Evolutionary conservation across 169 alveolate genomes (phyloP).

Genomic region (Eimeria acervulina): DNA sequence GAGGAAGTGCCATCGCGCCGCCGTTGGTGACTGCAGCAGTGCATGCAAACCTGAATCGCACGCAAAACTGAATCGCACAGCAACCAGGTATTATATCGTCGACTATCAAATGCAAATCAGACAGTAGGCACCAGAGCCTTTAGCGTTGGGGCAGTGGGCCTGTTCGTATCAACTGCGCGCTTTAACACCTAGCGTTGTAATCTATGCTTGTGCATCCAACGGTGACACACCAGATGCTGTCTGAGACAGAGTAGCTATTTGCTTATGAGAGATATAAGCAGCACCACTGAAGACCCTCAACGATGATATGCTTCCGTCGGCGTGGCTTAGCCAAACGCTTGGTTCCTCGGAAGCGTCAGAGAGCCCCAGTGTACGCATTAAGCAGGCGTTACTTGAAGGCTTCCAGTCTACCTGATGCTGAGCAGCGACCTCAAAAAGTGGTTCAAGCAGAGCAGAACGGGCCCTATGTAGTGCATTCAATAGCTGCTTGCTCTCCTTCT

Average conservation of each 20-base stretch:
- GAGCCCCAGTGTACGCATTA: neutral
- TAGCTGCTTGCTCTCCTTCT: constrained; percentile 30
- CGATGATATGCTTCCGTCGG: constrained; percentile 53
- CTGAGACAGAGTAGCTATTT: constrained; percentile 60
- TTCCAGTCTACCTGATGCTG: neutral
- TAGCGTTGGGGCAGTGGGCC: neutral
- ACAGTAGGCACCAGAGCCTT: neutral
- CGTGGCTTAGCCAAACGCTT: constrained; percentile 43
- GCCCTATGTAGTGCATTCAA: neutral
- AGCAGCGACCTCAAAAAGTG: constrained; percentile 30
- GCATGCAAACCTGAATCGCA: constrained; percentile 72
- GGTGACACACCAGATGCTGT: constrained; percentile 52
- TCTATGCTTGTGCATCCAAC: neutral
- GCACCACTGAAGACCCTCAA: constrained; percentile 71
- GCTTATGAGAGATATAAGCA: constrained; percentile 57
- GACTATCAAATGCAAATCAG: neutral
- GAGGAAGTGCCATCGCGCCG: constrained; percentile 67
- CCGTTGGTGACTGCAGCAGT: constrained; percentile 77
- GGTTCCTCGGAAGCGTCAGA: constrained; percentile 55
- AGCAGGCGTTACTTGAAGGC: neutral
- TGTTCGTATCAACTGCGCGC: neutral
- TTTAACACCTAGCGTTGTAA: neutral
- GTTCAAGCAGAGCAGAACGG: constrained; percentile 70
- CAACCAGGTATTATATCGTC: neutral
- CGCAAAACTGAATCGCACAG: constrained; percentile 57